These are phyloP conservation scores for Ensete ventricosum DNA, from an alignment of 176 grass and related monocot species.

Conservation along the genomic window DNA sequence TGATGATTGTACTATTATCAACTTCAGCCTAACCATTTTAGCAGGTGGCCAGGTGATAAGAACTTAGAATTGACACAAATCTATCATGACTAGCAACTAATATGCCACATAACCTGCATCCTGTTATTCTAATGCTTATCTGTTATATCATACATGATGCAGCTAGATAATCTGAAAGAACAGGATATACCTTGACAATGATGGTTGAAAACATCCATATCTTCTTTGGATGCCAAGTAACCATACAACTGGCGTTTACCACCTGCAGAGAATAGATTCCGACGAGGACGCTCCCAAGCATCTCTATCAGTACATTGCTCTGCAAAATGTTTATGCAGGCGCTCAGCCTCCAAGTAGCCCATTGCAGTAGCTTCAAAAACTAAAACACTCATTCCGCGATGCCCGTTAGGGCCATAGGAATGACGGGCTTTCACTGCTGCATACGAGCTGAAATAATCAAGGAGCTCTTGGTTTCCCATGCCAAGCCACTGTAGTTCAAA, in stretches of 20 bases:
- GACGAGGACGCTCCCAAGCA: constrained; percentile 37
- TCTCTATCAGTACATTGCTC: constrained; percentile 50
- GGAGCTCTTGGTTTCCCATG: constrained; percentile 83
- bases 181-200: constrained; percentile 49
- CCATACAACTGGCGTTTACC: constrained; percentile 74
- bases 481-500: constrained; percentile 49
- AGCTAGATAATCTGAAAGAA: neutral
- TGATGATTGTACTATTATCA: too few relatives aligned
- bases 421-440: constrained; percentile 61
- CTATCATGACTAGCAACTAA: too few relatives aligned
- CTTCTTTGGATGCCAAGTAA: constrained; percentile 66
- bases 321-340: constrained; percentile 63
- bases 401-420: constrained; percentile 77
- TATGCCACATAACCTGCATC: too few relatives aligned
- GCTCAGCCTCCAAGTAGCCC: constrained; percentile 75
- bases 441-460: constrained; percentile 70
- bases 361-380: constrained; percentile 72
- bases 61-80: too few relatives aligned
- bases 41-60: too few relatives aligned
- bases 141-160: neutral
- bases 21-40: too few relatives aligned
- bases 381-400: constrained; percentile 75
- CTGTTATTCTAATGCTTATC: too few relatives aligned
- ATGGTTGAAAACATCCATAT: constrained; percentile 67
- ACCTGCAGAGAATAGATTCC: constrained; percentile 45